Base-by-base conservation (phyloP, 2,329 filamentous ascomycete genomes). In the Penicillium sp. region DNA sequence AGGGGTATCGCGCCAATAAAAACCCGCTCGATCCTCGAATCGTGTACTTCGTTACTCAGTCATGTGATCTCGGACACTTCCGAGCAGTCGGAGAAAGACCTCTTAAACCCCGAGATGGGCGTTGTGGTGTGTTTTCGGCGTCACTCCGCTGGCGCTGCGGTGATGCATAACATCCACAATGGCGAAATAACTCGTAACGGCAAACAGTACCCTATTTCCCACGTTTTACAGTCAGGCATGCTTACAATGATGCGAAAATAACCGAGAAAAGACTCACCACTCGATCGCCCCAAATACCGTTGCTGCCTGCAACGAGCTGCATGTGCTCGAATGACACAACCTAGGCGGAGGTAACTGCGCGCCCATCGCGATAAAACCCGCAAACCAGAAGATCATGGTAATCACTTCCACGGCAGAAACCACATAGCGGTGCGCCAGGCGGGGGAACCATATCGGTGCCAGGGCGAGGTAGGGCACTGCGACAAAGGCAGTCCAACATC, bases 361-460 rank as follows among this genome's bases (percentile, higher is more conserved):
- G 0, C 86, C 89, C 10, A 91, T 71, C 0, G 89, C 88, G 57
- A 95, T 84, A 61, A 89, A 87, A 6, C 89, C 89, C 0, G 86
- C 84, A 64, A 96, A 93, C 90, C 90, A 95, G 75, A 95, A 95
- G 49, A 95, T 77, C 72, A 86, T 84, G 9, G 88, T 93, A 19
- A 93, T 58, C 39, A 75, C 76, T 63, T 95, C 87, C 28, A 88
- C 76, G 1, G 63, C 83, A 14, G 91, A 74, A 13, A 89, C 80
- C 37, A 78, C 81, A 42, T 82, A 80, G 44, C 78, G 80, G 68
- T 89, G 82, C 60, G 84, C 83, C 10, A 82, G 61, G 19, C 74
- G 73, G 3, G 80, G 76, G 60, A 83, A 75, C 70, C 83, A 84
- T 36, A 80, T 73, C 1, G 88, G 87, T 2, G 83, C 76, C 41